Evolutionary conservation across 192 early-diverging fungal species (phyloP).

Genomic region (Tieghemiomyces parasiticus): DNA sequence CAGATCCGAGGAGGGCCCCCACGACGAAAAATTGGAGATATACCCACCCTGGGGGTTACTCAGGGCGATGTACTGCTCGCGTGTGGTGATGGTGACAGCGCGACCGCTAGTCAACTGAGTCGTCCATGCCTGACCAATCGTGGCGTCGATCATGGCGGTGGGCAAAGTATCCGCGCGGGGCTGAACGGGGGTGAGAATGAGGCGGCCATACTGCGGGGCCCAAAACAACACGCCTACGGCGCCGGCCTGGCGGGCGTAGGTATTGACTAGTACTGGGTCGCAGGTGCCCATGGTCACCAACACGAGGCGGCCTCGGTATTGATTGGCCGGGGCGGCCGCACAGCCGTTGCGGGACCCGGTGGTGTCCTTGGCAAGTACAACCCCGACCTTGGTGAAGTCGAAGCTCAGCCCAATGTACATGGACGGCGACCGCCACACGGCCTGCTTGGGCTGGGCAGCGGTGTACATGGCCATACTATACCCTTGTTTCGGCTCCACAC

Average conservation of each 20-base stretch:
- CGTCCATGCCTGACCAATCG: neutral
- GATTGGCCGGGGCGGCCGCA: neutral
- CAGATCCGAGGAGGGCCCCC: neutral
- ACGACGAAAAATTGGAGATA: neutral
- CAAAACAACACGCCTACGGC: neutral
- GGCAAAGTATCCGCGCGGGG: neutral
- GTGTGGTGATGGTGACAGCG: neutral
- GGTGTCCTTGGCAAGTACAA: neutral
- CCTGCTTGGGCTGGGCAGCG: neutral
- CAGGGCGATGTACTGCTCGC: neutral
- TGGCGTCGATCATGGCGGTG: neutral
- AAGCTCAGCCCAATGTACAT: neutral
- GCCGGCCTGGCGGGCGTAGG: neutral
- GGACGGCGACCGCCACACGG: neutral
- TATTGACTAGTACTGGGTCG: neutral
- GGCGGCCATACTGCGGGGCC: no score
- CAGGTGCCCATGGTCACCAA: neutral
- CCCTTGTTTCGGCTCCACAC: conserved; percentile 4
- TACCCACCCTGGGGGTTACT: neutral
- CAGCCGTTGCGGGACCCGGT: neutral
- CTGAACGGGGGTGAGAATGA: neutral
- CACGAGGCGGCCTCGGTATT: neutral
- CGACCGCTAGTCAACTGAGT: neutral
- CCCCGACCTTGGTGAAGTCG: neutral
- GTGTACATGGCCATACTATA: neutral